phyloP scores from a whole-genome alignment of 805 yeast species.

The Lipomyces spencermartinsiae region DNA sequence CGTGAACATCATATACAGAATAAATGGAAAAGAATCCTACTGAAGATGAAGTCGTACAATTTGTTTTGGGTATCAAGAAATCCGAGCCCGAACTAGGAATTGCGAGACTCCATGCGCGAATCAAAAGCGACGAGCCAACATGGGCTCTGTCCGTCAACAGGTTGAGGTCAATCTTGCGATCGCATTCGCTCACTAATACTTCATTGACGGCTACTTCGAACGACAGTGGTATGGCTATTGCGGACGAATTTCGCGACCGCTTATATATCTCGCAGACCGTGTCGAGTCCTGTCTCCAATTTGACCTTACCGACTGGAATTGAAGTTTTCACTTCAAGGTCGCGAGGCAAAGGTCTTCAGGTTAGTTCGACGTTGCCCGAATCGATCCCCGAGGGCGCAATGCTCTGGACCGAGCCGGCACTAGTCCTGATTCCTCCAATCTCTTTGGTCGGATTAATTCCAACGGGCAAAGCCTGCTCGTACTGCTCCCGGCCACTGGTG shows the following conservation, averaged over 20 bases:
- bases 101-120: conserved; percentile 57
- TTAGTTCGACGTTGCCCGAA: conserved; percentile 29
- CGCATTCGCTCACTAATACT: neutral
- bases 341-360: conserved; percentile 67
- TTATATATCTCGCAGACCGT: conserved; percentile 59
- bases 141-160: conserved; percentile 72
- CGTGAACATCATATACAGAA: neutral
- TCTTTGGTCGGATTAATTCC: conserved; percentile 66
- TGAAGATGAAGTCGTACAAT: conserved; percentile 20
- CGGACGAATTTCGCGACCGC: conserved; percentile 17
- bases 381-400: conserved; percentile 57
- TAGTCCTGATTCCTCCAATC: conserved; percentile 69
- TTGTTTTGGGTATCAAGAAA: conserved; percentile 16
- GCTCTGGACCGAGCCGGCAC: conserved; percentile 68
- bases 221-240: neutral
- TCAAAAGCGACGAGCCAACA: conserved; percentile 58
- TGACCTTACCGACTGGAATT: conserved; percentile 50
- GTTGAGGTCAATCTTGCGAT: conserved; percentile 55
- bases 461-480: conserved; percentile 70
- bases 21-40: conserved; percentile 19
- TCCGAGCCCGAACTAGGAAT: conserved; percentile 51
- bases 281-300: conserved; percentile 56
- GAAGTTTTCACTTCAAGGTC: conserved; percentile 56
- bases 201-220: neutral
- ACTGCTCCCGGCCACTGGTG: conserved; percentile 66